A percentile compares a stretch with the other conserved stretches of the same genome.
These are phyloP conservation scores for Termitomyces sp. DNA, from an alignment of 768 basidiomycete genomes.

Conservation along the genomic window DNA sequence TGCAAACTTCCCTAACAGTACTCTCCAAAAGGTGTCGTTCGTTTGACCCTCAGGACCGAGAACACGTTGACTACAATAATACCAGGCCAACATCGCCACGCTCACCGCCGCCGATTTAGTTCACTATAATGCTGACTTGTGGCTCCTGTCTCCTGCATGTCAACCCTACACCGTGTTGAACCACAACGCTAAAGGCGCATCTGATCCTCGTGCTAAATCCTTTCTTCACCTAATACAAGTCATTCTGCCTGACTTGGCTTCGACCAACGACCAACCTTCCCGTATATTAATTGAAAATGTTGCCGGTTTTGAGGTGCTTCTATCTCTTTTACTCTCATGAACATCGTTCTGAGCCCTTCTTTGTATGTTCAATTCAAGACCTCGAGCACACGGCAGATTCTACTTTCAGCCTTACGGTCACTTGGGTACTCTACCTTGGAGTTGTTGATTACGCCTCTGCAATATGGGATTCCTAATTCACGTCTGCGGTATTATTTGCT, in stretches of 20 bases:
- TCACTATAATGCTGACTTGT: constrained; percentile 49
- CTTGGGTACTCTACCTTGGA: constrained; percentile 58
- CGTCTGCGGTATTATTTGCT: constrained; percentile 77
- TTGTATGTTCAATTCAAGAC: constrained; percentile 32
- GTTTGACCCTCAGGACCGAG: neutral
- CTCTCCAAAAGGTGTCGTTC: constrained; percentile 44
- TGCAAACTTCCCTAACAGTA: constrained; percentile 46
- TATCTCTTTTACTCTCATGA: constrained; percentile 4
- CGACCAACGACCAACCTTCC: constrained; percentile 41
- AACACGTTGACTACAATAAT: neutral
- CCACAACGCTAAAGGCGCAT: constrained; percentile 61
- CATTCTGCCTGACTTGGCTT: constrained; percentile 56
- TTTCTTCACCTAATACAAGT: constrained; percentile 66
- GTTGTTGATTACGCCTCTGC: constrained; percentile 67
- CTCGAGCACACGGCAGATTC: constrained; percentile 55
- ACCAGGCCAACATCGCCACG: constrained; percentile 55
- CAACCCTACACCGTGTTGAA: constrained; percentile 83
- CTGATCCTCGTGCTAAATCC: constrained; percentile 70
- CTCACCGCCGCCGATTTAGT: constrained; percentile 46
- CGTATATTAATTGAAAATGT: constrained; percentile 76
- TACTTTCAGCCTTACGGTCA: constrained; percentile 46
- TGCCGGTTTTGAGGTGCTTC: constrained; percentile 72
- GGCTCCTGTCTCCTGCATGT: constrained; percentile 80
- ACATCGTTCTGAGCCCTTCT: constrained; percentile 3
- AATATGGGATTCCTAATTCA: constrained; percentile 80